Base-by-base conservation (phyloP, 2,329 filamentous ascomycete genomes). In the Fusarium azukiicola region DNA sequence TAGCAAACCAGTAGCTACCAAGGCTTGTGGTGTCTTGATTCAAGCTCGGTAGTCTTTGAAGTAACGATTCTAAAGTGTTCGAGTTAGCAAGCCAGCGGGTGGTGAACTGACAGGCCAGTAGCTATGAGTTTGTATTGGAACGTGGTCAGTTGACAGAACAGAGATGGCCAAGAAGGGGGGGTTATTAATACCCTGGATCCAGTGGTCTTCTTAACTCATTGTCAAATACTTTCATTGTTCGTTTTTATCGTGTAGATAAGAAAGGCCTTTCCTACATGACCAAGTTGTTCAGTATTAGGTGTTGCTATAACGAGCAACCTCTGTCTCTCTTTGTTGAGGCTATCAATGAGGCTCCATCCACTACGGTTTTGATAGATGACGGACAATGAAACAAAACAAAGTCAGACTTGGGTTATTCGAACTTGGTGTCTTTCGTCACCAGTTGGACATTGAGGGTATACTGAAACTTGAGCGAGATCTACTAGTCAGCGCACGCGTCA, bases 401-500 rank as follows among this genome's bases (percentile, higher is more conserved):
- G 2, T 8, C 3, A 3, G 6, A n/a, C 6, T 8, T 11, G 21
- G 17, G 40, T 9, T 58, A 1, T 61, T 40, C 54, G 3, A 23
- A 61, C 23, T 23, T 4, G 36, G 3, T 12, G 36, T n/a, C 13
- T 42, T 61, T 14, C 11, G 23, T 61, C 36, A 5, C 17, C 54
- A 40, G 3, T 61, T 40, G 14, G 14, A 61, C 17, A 61, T 42
- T 36, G 54, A 58, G 16, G 54, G 32, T 58, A 58, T 58, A 2
- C 54, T 58, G 32, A 58, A 58, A 38, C 32, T n/a, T 21, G 21
- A 21, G 54, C 21, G 9, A 61, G 36, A 61, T 61, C 36, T 61
- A 40, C 54, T 69, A 58, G 27, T 32, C 27, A 32, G 50, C 67
- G 50, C n/a, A 19, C 38, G 32, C 58, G 23, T 69, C 68, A 44